These are phyloP conservation scores for Tolypocladium nubicola DNA, from an alignment of 2,329 filamentous ascomycete species.

Conservation along the genomic window DNA sequence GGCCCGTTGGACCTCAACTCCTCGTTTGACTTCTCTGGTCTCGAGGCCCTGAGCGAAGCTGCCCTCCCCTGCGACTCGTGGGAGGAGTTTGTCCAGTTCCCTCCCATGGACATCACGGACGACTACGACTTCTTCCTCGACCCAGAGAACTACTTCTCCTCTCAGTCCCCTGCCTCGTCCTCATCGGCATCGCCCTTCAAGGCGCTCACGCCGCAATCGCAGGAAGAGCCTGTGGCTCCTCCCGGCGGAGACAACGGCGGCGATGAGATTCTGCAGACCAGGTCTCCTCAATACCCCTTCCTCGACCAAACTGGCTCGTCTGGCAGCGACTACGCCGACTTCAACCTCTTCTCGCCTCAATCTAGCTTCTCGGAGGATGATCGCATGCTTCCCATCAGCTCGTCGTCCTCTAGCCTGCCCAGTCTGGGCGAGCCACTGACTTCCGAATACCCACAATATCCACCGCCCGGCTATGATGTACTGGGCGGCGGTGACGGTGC, in stretches of 20 bases:
- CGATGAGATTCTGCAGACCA: slow-evolving; percentile 2
- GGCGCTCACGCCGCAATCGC: slow-evolving; percentile 13
- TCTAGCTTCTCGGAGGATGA: slow-evolving; percentile 40
- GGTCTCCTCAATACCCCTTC: slow-evolving; percentile 24
- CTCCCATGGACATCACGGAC: slow-evolving; percentile 20
- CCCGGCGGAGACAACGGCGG: slow-evolving; percentile 3
- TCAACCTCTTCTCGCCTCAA: slow-evolving; percentile 43
- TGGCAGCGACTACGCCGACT: slow-evolving; percentile 37
- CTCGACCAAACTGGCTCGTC: slow-evolving; percentile 12
- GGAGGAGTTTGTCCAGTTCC: slow-evolving; percentile 36
- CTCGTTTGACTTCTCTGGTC: slow-evolving; percentile 10
- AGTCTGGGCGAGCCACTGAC: slow-evolving; percentile 4
- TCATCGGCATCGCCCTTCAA: slow-evolving; percentile 15
- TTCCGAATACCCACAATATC: slow-evolving; percentile 4
- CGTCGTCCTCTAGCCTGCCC: slow-evolving; percentile 3
- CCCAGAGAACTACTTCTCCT: slow-evolving; percentile 30
- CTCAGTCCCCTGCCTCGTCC: slow-evolving; percentile 18
- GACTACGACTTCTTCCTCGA: slow-evolving; percentile 37
- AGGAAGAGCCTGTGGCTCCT: slow-evolving; percentile 8
- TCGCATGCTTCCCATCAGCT: slow-evolving; percentile 20
- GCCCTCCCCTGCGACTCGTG: slow-evolving; percentile 20
- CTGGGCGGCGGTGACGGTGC: not conserved
- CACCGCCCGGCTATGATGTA: not conserved
- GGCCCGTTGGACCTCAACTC: slow-evolving; percentile 8
- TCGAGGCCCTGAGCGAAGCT: slow-evolving; percentile 9